These are phyloP conservation scores for Venturia asperata DNA, from an alignment of 2,329 filamentous ascomycete genomes.

Conservation along the genomic window DNA sequence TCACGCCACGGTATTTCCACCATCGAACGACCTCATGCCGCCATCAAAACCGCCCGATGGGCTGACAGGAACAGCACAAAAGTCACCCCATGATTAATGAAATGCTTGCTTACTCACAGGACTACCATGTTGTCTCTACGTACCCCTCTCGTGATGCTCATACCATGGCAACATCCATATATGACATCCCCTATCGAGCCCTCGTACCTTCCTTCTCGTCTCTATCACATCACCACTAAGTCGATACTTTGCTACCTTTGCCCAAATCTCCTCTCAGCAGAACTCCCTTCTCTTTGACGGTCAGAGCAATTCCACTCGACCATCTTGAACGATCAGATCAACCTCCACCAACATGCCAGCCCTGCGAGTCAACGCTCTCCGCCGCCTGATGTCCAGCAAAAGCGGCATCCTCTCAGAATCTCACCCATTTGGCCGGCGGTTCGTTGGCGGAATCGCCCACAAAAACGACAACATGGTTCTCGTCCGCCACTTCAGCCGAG, in stretches of 20 bases:
- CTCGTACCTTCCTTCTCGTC: neutral
- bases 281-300: neutral
- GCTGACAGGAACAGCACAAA: neutral
- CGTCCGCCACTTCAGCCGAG: constrained; percentile 7
- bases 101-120: neutral
- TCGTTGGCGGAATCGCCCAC: neutral
- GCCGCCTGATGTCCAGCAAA: neutral
- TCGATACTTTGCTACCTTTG: neutral
- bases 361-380: neutral
- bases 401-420: constrained; percentile 3
- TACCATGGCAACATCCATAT: neutral
- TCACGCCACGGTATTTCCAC: neutral
- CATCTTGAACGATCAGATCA: neutral
- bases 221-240: neutral
- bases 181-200: neutral
- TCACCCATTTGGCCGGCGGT: neutral
- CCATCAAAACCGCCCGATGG: neutral
- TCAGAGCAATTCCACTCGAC: neutral
- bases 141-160: constrained; percentile 1
- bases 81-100: neutral
- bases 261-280: neutral
- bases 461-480: constrained; percentile 9
- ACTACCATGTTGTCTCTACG: neutral
- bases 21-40: neutral
- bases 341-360: neutral